Evolutionary conservation across 1,139 yeast genomes (phyloP), one percentile per base, ranked within the genome.

Genomic region (Arxiozyma slooffiae): DNA sequence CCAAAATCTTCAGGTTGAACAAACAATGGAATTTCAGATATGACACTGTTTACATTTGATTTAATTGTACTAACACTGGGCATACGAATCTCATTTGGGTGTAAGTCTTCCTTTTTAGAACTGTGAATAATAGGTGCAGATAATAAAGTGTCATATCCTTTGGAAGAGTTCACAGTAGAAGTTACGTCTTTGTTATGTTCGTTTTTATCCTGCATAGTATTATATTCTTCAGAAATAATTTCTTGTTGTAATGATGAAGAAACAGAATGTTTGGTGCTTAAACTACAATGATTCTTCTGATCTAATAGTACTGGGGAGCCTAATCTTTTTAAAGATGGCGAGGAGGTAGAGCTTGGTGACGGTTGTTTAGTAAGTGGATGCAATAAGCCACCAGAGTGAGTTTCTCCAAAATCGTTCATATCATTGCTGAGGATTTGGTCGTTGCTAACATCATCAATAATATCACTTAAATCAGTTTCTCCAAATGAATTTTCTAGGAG

Each of bases 1-100:
- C 77, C 75, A 48, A 87, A 72, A 34, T 82, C 87, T 26, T 76
- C 79, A 1, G 94, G 89, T 57, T 80, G 80, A 37, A 83, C 77
- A 58, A 82, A 80, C 39, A 83, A 66, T 14, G 74, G 70, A 5
- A 68, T 65, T 49, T 70, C 72, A 3, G 71, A 60, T 21, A 42
- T 43, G 11, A 56, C 36, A 36, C 56, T 53, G 20, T 50, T 49
- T 9, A 50, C 48, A 5, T 48, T 38, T 4, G 60, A 57, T 43
- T 49, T 50, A 5, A 40, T 50, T 1, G 59, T 53, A 26, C 52
- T 49, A 2, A 47, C 23, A 22, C 57, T 54, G 20, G 47, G 48
- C 17, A 48, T 48, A 44, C 53, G 57, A 16, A 48, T 51, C 38
- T 53, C 52, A 48, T 46, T 44, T 20, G 18, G 18, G 8, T 26